Evolutionary conservation across 2,329 filamentous ascomycete species (phyloP), one percentile per base, ranked within the genome.

Genomic region (Pseudocercospora pini-densiflorae): DNA sequence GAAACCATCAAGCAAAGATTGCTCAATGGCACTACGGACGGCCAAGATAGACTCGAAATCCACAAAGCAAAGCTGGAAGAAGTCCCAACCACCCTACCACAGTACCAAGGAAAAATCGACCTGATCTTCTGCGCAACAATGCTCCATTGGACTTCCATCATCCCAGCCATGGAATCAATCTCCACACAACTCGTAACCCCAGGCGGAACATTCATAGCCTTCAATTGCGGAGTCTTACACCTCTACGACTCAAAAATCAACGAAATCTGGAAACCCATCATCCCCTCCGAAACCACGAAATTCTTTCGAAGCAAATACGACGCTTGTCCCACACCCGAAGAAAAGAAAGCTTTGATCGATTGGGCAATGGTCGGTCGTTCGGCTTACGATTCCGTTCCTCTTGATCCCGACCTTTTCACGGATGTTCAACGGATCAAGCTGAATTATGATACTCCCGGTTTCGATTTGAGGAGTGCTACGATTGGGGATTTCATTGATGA

Each of bases 141-240:
- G 49, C 36, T 57, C 29, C 51, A 65, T 21, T 72, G 68, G 45
- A 49, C 61, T 19, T 65, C 71, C 24, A 61, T 69, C 16, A 36
- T 68, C 4, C 66, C 24, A 3, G 69, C 71, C 27, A 60, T 74
- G 59, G 66, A 60, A 14, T 64, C 66, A 10, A 27, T 71, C 7
- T 55, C 68, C 19, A 51, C 64, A 8, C 73, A 74, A 51, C 59
- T 70, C n/a, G 65, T 63, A 19, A 14, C 33, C 14, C 63, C 66
- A 2, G 66, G 66, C 24, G 71, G 71, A 14, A 72, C 72, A 5
- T 71, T 73, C 45, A 70, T 65, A 8, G 54, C 33, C 1, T 43
- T 36, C 5, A 29, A 21, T 10, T 19, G 19, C 24, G 63, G 63
- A 16, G 49, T 43, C 10, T 16, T 54, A 27, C 40, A 29, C 16